phyloP scores from a whole-genome alignment of 768 basidiomycete genomes.

The Lyophyllum decastes region DNA sequence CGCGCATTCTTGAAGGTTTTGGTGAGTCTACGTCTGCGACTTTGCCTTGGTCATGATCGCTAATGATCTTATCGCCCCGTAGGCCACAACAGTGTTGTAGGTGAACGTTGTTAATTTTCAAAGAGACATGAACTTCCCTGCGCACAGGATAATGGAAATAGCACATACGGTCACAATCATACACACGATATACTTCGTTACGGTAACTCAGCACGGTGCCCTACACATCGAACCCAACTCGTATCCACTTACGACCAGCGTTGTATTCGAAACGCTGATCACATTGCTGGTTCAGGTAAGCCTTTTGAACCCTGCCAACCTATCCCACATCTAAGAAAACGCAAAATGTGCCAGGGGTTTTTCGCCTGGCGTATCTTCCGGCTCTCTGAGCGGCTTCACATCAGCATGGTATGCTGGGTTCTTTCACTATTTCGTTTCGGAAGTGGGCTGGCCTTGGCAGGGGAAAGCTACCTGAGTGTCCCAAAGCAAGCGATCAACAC shows the following conservation, averaged over 20 bases:
- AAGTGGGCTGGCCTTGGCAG: constrained; percentile 17
- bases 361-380: constrained; percentile 24
- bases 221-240: constrained; percentile 15
- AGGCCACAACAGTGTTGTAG: too few relatives aligned
- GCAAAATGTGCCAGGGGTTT: constrained; percentile 18
- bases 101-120: neutral
- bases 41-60: neutral
- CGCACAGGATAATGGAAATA: constrained; percentile 16
- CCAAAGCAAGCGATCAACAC: constrained; percentile 21
- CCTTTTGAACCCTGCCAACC: too few relatives aligned
- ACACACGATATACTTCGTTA: constrained; percentile 19
- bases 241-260: constrained; percentile 19
- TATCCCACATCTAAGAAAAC: too few relatives aligned
- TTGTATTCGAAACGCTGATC: constrained; percentile 20
- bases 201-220: constrained; percentile 17
- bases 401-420: constrained; percentile 16
- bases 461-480: constrained; percentile 22
- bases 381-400: constrained; percentile 15
- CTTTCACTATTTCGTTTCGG: constrained; percentile 20
- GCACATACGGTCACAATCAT: constrained; percentile 19
- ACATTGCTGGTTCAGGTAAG: constrained; percentile 21
- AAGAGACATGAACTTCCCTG: neutral
- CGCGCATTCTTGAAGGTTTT: constrained; percentile 8
- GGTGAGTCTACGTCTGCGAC: constrained; percentile 7
- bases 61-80: neutral